Base-by-base conservation (phyloP, 306 rosid genomes). In the Fragaria iinumae region DNA sequence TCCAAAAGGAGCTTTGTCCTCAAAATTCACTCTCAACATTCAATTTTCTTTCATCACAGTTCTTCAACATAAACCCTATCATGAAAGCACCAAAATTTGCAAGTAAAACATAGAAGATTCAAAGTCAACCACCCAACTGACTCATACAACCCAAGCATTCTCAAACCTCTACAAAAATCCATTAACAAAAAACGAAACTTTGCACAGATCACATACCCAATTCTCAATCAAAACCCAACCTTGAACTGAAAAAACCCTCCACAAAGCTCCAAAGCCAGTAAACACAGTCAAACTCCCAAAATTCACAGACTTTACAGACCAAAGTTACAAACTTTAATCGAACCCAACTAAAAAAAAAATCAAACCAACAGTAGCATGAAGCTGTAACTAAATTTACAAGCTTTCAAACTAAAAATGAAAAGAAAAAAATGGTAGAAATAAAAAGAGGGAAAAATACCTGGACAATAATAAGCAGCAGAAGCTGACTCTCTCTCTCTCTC, bases 111-210 rank as follows among this genome's bases (percentile, higher is more conserved):
- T 27, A 44, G 47, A 18, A 69, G 66, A 88, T 79, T 81, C n/a
- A 59, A 83, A 88, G 90, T 91, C 93, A 93, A 91, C 94, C 69
- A 62, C 23, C 88, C 85, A 79, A 76, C 38, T 65, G 77, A 87
- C 78, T 59, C 38, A 23, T 10, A 52, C 48, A 49, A 49, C 44
- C 21, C 68, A 75, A 62, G 78, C 60, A 32, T 36, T 34, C 71
- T 60, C 76, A 84, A 79, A 64, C 70, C n/a, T 34, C 60, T 3
- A 39, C 70, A 80, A 81, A 82, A 76, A 25, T 32, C 48, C 67
- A 32, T 34, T n/a, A 27, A 49, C 52, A 44, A 55, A 53, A 62
- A 73, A 43, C 25, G 21, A 32, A 76, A 32, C 67, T 36, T 41
- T 0, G 6, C 57, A 72, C 75, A 69, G 60, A 74, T 64, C 18